Conservation (phyloP, 352 stramenopile species). For the Thraustochytrium striatum region DNA sequence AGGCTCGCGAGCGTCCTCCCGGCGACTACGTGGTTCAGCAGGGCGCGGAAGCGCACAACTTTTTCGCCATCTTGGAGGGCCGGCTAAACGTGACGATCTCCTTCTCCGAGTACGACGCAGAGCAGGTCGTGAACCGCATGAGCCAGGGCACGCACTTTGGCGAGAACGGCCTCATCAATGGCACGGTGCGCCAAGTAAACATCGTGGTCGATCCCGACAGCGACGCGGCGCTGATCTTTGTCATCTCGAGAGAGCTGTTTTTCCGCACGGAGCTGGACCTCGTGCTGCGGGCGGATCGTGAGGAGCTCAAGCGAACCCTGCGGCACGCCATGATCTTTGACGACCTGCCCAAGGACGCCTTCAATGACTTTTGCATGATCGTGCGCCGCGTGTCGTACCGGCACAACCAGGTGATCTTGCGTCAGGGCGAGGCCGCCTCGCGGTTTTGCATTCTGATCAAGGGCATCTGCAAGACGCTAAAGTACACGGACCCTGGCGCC, state of each 20-base stretch:
- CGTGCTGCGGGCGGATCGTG: neutral
- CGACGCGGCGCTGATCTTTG: constrained; percentile 24
- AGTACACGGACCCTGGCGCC: constrained; percentile 15
- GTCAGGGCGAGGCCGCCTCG: constrained; percentile 29
- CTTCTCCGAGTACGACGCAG: neutral
- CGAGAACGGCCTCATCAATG: constrained; percentile 14
- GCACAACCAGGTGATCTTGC: constrained; percentile 29
- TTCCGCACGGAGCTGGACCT: neutral
- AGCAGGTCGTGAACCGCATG: constrained; percentile 36
- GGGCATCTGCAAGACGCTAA: constrained; percentile 24
- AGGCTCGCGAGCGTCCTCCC: constrained; percentile 1
- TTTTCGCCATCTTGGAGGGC: constrained; percentile 39
- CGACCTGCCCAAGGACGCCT: neutral
- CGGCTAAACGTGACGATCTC: neutral
- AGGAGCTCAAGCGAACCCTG: neutral
- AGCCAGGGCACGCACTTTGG: constrained; percentile 31
- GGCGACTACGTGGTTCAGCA: constrained; percentile 41
- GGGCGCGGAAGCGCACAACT: constrained; percentile 17
- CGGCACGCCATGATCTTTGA: constrained; percentile 7
- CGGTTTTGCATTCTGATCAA: constrained; percentile 43
- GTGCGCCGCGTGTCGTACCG: neutral
- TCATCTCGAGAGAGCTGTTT: constrained; percentile 23
- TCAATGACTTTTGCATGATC: constrained; percentile 24
- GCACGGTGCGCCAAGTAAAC: constrained; percentile 1
- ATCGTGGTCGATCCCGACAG: neutral